Conservation (phyloP, 371 early-diverging fungal species). For the Mortierella sp. region DNA sequence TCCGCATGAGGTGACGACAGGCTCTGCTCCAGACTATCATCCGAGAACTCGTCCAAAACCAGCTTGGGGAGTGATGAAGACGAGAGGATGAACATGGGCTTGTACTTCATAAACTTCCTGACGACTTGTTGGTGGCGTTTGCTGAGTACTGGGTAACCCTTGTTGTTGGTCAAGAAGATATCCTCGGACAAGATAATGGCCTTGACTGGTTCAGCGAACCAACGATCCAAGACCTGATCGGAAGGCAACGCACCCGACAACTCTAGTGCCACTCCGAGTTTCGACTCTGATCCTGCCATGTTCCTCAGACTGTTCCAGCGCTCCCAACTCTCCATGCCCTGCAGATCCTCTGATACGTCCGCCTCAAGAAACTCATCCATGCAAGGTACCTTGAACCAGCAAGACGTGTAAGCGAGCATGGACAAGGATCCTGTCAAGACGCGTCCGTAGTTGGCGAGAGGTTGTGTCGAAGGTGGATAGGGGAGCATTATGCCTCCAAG, state of each 20-base stretch:
- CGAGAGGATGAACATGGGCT: conserved; percentile 71
- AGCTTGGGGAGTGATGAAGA: conserved; percentile 44
- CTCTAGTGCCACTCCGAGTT: conserved; percentile 75
- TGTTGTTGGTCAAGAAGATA: conserved; percentile 81
- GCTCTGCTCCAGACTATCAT: conserved; percentile 45
- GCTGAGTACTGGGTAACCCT: conserved; percentile 90
- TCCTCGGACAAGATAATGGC: conserved; percentile 78
- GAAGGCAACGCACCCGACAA: conserved; percentile 70
- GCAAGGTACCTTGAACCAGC: conserved; percentile 58
- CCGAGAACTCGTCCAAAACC: conserved; percentile 45
- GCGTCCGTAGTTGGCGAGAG: conserved; percentile 70
- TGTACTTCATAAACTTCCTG: conserved; percentile 71
- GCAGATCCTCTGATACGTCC: conserved; percentile 38
- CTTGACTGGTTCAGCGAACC: conserved; percentile 92
- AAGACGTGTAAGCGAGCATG: conserved; percentile 59
- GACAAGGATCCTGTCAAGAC: conserved; percentile 63
- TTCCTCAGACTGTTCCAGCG: conserved; percentile 79
- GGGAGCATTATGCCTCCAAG: conserved; percentile 71
- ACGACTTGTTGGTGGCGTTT: conserved; percentile 83
- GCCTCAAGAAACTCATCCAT: conserved; percentile 54
- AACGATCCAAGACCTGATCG: conserved; percentile 71
- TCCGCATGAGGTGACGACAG: conserved; percentile 69
- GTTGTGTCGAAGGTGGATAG: conserved; percentile 56
- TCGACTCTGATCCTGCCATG: conserved; percentile 68
- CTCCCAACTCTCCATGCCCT: conserved; percentile 65